These are phyloP conservation scores for Leccinum truebloodii DNA, from an alignment of 768 basidiomycete species.

Conservation along the genomic window DNA sequence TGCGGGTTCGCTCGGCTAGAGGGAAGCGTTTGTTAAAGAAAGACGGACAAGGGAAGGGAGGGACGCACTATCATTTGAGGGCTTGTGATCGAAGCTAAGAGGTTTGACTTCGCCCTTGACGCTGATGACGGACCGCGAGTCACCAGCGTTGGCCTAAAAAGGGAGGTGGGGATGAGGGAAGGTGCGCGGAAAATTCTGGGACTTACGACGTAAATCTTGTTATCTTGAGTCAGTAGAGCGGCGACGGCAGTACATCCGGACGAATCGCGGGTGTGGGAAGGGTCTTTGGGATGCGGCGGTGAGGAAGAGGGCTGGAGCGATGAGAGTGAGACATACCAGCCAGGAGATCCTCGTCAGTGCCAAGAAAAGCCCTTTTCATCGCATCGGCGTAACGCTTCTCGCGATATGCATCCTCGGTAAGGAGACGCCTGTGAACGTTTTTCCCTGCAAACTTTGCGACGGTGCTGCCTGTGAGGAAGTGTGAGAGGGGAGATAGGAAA, in stretches of 20 bases:
- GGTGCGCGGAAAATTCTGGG: slow-evolving; percentile 10
- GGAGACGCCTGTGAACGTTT: slow-evolving; percentile 77
- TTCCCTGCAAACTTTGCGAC: slow-evolving; percentile 88
- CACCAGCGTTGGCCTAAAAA: slow-evolving; percentile 92
- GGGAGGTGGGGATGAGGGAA: slow-evolving; percentile 1
- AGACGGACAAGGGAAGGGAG: not conserved
- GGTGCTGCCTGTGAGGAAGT: slow-evolving; percentile 56
- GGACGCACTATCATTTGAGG: slow-evolving; percentile 74
- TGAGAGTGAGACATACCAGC: slow-evolving; percentile 53
- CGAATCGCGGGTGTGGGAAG: slow-evolving; percentile 84
- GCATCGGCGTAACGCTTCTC: slow-evolving; percentile 71
- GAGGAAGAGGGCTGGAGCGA: slow-evolving; percentile 1
- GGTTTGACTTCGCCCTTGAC: slow-evolving; percentile 85
- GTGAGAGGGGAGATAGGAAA: slow-evolving; percentile 1
- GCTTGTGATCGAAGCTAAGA: slow-evolving; percentile 95
- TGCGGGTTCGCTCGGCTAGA: slow-evolving; percentile 81
- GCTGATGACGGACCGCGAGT: slow-evolving; percentile 88
- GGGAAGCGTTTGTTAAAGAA: slow-evolving; percentile 8
- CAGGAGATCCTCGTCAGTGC: slow-evolving; percentile 92
- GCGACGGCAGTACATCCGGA: slow-evolving; percentile 97
- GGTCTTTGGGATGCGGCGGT: slow-evolving; percentile 50
- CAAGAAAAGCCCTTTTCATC: slow-evolving; percentile 86
- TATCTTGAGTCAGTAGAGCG: slow-evolving; percentile 76
- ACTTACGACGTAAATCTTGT: slow-evolving; percentile 77
- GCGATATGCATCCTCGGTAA: slow-evolving; percentile 71